Percentiles rank a stretch among this genome's conserved stretches.
Evolutionary conservation across 345 rosid genomes (phyloP).

Genomic region (Durio zibethinus): DNA sequence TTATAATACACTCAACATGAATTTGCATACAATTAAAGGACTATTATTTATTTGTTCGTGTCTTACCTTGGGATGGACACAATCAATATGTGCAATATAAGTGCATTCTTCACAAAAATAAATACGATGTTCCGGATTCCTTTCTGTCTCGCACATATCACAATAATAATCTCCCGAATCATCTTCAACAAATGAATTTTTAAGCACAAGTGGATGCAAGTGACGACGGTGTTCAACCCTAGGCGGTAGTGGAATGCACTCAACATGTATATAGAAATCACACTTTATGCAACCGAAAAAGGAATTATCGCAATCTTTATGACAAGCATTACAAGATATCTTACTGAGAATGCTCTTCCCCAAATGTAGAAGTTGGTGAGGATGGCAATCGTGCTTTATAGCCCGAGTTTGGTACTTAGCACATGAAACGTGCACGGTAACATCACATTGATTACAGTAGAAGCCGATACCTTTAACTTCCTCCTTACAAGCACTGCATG

Average conservation of each 20-base stretch:
- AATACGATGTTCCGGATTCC: not conserved
- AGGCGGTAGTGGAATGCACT: not conserved
- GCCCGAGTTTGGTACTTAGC: not conserved
- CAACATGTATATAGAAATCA: not conserved
- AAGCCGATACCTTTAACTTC: rapidly evolving
- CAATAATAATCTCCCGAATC: not conserved
- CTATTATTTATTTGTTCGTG: not conserved
- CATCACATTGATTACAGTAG: no score
- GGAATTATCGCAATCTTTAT: not conserved
- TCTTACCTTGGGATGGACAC: not conserved
- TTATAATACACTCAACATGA: no score
- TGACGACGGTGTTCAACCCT: not conserved
- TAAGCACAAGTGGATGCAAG: not conserved
- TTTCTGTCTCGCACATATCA: not conserved
- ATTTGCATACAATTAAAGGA: no score
- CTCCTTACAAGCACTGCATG: no score
- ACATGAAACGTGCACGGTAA: not conserved
- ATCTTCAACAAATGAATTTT: not conserved
- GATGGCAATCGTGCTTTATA: not conserved
- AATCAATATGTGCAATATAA: not conserved
- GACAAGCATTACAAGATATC: rapidly evolving
- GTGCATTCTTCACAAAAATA: not conserved
- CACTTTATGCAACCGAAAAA: not conserved
- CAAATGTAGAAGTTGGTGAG: not conserved
- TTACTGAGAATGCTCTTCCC: not conserved